These are phyloP conservation scores for Monosporozyma servazzii DNA, from an alignment of 805 yeast genomes.

Conservation along the genomic window DNA sequence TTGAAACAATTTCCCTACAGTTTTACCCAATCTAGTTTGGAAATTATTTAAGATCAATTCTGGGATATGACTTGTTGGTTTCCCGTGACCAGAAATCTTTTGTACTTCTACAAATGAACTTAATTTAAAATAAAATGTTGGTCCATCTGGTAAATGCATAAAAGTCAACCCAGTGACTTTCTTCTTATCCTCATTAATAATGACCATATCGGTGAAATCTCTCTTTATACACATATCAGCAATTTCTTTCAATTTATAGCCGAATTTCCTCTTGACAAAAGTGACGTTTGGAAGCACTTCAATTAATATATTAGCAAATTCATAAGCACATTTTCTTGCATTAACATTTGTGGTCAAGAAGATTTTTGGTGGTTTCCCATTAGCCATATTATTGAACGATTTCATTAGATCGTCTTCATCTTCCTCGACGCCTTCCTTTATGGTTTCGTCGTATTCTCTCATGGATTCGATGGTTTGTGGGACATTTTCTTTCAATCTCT, in stretches of 20 bases:
- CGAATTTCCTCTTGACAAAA: constrained; percentile 79
- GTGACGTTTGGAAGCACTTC: constrained; percentile 80
- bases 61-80: constrained; percentile 83
- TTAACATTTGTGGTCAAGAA: constrained; percentile 80
- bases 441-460: constrained; percentile 82
- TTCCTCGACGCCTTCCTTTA: constrained; percentile 32
- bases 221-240: constrained; percentile 73
- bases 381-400: constrained; percentile 40
- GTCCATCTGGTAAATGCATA: constrained; percentile 91
- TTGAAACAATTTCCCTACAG: constrained; percentile 88
- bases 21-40: constrained; percentile 83
- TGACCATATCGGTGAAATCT: constrained; percentile 78
- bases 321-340: constrained; percentile 81
- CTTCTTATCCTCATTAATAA: constrained; percentile 91
- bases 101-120: constrained; percentile 69
- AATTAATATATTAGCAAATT: constrained; percentile 76
- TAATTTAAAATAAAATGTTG: constrained; percentile 84
- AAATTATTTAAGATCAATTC: constrained; percentile 89
- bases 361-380: constrained; percentile 75
- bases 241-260: constrained; percentile 79
- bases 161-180: constrained; percentile 85
- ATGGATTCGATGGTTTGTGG: constrained; percentile 78
- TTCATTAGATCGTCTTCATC: constrained; percentile 17
- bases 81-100: constrained; percentile 78
- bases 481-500: constrained; percentile 67